Percentiles rank a stretch among this genome's conserved stretches.
phyloP scores from a whole-genome alignment of 805 yeast species.

The Kodamaea laetipori region DNA sequence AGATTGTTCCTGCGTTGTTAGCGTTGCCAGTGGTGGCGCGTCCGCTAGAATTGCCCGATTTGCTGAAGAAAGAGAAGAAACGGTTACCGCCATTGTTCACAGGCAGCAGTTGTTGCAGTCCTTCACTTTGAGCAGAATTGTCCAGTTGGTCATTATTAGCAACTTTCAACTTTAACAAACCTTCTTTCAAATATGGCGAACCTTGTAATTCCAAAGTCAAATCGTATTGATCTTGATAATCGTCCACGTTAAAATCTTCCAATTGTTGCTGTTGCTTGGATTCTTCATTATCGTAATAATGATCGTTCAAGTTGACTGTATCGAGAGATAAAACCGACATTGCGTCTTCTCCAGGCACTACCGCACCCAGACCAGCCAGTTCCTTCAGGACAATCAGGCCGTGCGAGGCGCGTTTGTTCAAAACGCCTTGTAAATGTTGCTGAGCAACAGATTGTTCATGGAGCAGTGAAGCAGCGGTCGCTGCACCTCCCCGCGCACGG shows the following conservation, averaged over 20 bases:
- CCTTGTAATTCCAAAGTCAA: slow-evolving; percentile 65
- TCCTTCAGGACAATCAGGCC: slow-evolving; percentile 37
- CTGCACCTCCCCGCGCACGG: slow-evolving; percentile 8
- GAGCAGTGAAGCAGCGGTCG: slow-evolving; percentile 2
- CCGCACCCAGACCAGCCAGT: slow-evolving; percentile 18
- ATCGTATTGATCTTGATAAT: slow-evolving; percentile 54
- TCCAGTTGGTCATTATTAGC: slow-evolving; percentile 42
- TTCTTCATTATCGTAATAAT: slow-evolving; percentile 15
- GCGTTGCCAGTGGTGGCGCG: slow-evolving; percentile 1
- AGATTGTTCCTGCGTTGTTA: slow-evolving; percentile 8
- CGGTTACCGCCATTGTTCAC: slow-evolving; percentile 20
- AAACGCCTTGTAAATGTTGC: slow-evolving; percentile 5
- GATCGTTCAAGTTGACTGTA: slow-evolving; percentile 23
- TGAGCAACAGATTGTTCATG: neutral
- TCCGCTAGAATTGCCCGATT: slow-evolving; percentile 4
- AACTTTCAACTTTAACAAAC: slow-evolving; percentile 51
- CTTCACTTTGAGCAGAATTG: slow-evolving; percentile 16
- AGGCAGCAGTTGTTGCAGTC: slow-evolving; percentile 17
- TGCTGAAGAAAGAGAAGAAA: slow-evolving; percentile 32
- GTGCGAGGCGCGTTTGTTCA: slow-evolving; percentile 37
- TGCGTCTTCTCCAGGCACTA: slow-evolving; percentile 29
- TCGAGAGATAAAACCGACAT: slow-evolving; percentile 41
- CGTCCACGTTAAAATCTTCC: slow-evolving; percentile 41
- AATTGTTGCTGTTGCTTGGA: slow-evolving; percentile 23
- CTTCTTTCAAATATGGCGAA: slow-evolving; percentile 80